Evolutionary conservation across 176 grass and related monocot species (phyloP).

Genomic region (Bromus sterilis): DNA sequence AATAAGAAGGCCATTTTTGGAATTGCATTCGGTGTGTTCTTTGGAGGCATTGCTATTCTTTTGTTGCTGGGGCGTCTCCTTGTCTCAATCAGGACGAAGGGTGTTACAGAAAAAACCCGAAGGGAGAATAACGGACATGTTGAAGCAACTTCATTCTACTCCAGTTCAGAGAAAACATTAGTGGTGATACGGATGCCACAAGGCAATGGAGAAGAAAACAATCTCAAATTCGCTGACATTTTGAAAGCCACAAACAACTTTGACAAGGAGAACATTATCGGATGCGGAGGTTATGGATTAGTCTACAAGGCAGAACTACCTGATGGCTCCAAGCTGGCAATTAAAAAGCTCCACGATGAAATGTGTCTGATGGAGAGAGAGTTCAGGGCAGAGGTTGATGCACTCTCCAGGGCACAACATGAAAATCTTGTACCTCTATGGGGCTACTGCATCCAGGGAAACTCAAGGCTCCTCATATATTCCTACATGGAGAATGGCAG

Average conservation of each 20-base stretch:
- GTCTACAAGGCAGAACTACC: conserved; percentile 43
- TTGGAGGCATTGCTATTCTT: not conserved
- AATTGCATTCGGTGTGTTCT: not conserved
- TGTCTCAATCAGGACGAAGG: not conserved
- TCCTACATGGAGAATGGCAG: not conserved
- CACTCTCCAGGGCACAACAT: conserved; percentile 32
- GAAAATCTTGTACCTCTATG: conserved; percentile 39
- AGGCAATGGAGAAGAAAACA: not conserved
- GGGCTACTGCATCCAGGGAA: conserved; percentile 40
- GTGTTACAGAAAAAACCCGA: not conserved
- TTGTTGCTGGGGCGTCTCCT: not conserved
- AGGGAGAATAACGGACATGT: not conserved
- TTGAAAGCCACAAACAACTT: conserved; percentile 39
- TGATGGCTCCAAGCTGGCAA: conserved; percentile 23
- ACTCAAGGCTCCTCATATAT: conserved; percentile 16
- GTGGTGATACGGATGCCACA: not conserved
- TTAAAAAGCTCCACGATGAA: conserved; percentile 40
- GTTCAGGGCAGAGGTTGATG: conserved; percentile 39
- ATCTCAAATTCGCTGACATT: conserved; percentile 19
- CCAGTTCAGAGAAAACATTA: not conserved
- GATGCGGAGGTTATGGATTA: conserved; percentile 41
- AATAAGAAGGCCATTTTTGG: not conserved
- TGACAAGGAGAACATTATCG: conserved; percentile 35
- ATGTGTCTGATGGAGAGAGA: conserved; percentile 34
- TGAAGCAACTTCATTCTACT: not conserved